Evolutionary conservation across 768 basidiomycete species (phyloP), one percentile per base, ranked within the genome.

Genomic region (Podaxis carcinomalis): DNA sequence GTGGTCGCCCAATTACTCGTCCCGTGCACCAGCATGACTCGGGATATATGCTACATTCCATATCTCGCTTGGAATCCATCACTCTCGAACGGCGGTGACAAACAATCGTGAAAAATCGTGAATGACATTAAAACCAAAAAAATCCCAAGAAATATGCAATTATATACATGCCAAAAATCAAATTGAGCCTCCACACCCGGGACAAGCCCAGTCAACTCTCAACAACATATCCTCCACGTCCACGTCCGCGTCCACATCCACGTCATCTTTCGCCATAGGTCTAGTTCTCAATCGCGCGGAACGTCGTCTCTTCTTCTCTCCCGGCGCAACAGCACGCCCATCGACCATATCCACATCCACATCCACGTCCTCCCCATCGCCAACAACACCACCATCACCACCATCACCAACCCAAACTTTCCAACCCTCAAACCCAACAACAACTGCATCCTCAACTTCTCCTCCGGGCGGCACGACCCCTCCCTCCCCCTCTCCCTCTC

Each of bases 171-270:
- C 9, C 32, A 32, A 9, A 13, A 37, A 14, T 36, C 37, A 57
- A 19, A 57, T 49, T n/a, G 47, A 57, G 11, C 35, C 49, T n/a
- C 49, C 36, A 19, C 57, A 59, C 1, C 23, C 25, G 11, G 39
- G 57, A 59, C 57, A 59, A n/a, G 50, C 57, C 57, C 57, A 59
- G 51, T 59, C 57, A 37, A 51, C 49, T 19, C 39, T 51, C 37
- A 51, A 32, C 37, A 51, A 40, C 57, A 59, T 40, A 36, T 51
- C 49, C 35, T 59, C 52, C 6, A 28, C 14, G 2, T 60, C 51
- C 51, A 40, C 37, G 3, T 53, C 23, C 23, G 23, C 2, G 23
- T 23, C 42, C 23, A 1, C 27, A 1, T 37, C 46, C 11, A 3
- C n/a, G 13, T 47, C 21, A 23, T 11, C 10, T 46, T 36, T 25